Evolutionary conservation across 2,329 filamentous ascomycete species (phyloP).

Genomic region (Neophaeococcomyces aloes): DNA sequence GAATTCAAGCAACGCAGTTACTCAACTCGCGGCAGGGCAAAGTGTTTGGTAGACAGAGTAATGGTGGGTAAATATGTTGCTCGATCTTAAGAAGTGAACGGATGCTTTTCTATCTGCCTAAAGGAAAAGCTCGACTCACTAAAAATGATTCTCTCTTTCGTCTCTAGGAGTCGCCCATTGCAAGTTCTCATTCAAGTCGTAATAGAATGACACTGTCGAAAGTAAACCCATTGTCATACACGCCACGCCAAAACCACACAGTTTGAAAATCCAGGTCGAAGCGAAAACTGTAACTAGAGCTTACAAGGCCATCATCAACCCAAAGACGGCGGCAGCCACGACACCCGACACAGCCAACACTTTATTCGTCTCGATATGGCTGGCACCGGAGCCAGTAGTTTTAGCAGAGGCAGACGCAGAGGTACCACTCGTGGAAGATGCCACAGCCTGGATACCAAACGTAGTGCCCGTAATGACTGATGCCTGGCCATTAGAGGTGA

Average conservation of each 20-base stretch:
- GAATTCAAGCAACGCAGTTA: too few relatives aligned
- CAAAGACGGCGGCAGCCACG: slow-evolving; percentile 18
- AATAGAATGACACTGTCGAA: slow-evolving; percentile 44
- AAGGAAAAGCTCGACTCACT: too few relatives aligned
- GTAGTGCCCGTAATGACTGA: slow-evolving; percentile 23
- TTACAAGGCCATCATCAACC: slow-evolving; percentile 20
- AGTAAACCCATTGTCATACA: not conserved
- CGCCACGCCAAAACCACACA: too few relatives aligned
- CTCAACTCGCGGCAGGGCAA: too few relatives aligned
- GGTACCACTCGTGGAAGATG: slow-evolving; percentile 10
- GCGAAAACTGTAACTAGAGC: not conserved
- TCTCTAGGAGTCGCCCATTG: too few relatives aligned
- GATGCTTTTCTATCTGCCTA: too few relatives aligned
- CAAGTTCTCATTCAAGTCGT: slow-evolving; percentile 22
- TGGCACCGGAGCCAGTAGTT: not conserved
- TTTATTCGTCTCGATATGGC: slow-evolving; percentile 10
- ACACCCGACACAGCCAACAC: slow-evolving; percentile 17
- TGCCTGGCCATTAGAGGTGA: slow-evolving; percentile 14
- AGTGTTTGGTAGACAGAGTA: too few relatives aligned
- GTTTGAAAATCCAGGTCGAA: not conserved
- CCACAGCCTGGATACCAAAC: slow-evolving; percentile 21
- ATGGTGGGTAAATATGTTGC: too few relatives aligned
- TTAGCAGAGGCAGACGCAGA: slow-evolving; percentile 12
- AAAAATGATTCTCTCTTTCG: too few relatives aligned
- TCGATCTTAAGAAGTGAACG: too few relatives aligned